A percentile compares a stretch with the other conserved stretches of the same genome.
Evolutionary conservation across 192 early-diverging fungal species (phyloP).

Genomic region (Funneliformis mosseae): DNA sequence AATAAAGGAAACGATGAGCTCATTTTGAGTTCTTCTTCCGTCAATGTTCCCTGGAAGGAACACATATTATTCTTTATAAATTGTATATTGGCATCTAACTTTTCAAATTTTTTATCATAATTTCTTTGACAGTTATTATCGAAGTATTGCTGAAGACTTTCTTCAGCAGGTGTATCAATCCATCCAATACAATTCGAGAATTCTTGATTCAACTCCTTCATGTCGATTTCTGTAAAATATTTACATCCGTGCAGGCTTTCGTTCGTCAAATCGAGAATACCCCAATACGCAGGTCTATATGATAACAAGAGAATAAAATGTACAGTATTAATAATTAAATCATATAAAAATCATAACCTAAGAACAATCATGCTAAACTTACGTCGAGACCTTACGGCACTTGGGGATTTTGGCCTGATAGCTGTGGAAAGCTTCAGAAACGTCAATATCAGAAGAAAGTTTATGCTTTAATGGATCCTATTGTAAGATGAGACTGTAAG

Average conservation of each 20-base stretch:
- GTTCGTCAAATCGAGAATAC: slow-evolving; percentile 7
- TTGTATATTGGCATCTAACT: slow-evolving; percentile 3
- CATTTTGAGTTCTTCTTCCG: neutral
- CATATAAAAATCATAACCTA: neutral
- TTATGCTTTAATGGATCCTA: neutral
- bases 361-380: neutral
- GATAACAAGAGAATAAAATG: slow-evolving; percentile 4
- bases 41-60: neutral
- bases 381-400: too few relatives aligned
- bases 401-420: too few relatives aligned
- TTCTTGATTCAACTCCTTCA: neutral
- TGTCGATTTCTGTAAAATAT: neutral
- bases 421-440: too few relatives aligned
- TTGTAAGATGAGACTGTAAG: too few relatives aligned
- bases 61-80: slow-evolving; percentile 8
- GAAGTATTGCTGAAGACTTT: neutral
- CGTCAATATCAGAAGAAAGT: neutral
- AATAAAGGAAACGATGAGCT: neutral
- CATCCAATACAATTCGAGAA: neutral
- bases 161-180: neutral
- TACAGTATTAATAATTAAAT: neutral
- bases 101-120: neutral
- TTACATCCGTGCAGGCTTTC: neutral
- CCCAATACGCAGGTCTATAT: slow-evolving; percentile 21
- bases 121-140: neutral